Conservation (phyloP, 2,329 filamentous ascomycete genomes). For the Colletotrichum coccodes region DNA sequence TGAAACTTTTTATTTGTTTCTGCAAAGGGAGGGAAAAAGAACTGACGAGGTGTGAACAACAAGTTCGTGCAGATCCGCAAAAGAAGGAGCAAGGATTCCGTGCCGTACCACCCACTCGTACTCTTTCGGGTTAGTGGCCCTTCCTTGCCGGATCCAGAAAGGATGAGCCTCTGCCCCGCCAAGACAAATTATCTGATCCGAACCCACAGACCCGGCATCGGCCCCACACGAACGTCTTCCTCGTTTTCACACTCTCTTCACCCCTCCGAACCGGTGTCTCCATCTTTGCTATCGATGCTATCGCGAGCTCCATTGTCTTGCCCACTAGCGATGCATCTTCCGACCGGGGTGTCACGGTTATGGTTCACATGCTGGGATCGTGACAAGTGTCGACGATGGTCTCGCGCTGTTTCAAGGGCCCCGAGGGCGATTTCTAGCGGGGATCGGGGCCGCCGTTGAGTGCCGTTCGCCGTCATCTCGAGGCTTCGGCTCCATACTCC, state of each 20-base stretch:
- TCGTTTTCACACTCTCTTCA: slow-evolving; percentile 1
- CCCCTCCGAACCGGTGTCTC: not conserved
- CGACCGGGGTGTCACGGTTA: not conserved
- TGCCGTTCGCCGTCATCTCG: not conserved
- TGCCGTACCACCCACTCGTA: not conserved
- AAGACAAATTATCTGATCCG: slow-evolving; percentile 37
- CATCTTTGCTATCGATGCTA: not conserved
- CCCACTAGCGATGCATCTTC: not conserved
- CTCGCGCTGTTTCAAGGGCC: slow-evolving; percentile 3
- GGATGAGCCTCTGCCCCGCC: slow-evolving; percentile 8
- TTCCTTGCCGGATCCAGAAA: slow-evolving; percentile 12
- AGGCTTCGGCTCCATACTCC: not conserved
- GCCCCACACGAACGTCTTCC: slow-evolving; percentile 7
- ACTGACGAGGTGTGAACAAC: not conserved
- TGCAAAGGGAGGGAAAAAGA: not conserved
- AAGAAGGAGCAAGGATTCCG: slow-evolving; percentile 7
- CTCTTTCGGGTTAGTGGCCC: not conserved
- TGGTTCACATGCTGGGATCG: not conserved
- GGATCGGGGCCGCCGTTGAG: not conserved
- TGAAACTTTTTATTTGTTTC: not conserved
- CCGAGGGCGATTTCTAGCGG: not conserved
- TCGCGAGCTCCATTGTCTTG: not conserved
- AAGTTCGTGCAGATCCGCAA: slow-evolving; percentile 17
- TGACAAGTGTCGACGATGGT: not conserved
- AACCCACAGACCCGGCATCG: slow-evolving; percentile 22